Base-by-base conservation (phyloP, 2,329 filamentous ascomycete genomes). In the Ceratocystis variospora region DNA sequence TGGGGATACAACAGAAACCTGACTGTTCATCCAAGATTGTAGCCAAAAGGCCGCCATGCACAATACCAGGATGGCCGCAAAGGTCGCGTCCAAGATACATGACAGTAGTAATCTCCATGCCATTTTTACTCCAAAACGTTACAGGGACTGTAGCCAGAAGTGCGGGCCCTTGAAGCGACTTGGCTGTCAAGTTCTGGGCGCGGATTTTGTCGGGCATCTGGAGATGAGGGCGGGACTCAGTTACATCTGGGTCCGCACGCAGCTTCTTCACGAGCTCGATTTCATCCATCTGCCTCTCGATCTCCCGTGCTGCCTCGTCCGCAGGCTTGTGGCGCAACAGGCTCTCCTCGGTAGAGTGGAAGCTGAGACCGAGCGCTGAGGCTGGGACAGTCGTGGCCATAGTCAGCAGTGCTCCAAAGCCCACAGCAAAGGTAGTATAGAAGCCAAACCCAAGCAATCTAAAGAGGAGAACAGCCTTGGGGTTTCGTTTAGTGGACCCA, bases 11-110 rank as follows among this genome's bases (percentile, higher is more conserved):
- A 75, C 90, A 95, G 65, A 90, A 81, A 37, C 89, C 93, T 45
- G 97, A 78, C 0, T 90, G 90, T 75, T 97, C 93, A 73, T 97
- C 93, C 65, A 97, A 78, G 74, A 97, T 81, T 8, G 93, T 97
- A 15, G 93, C 93, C 66, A 97, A 78, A 69, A 96, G 78, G 0
- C 93, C 93, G 62, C 93, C 93, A 74, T 97, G 94, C 5, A 96
- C 83, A 69, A 97, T 90, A 2, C 89, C 90, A 3, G 90, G 89
- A 74, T 97, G 92, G 1, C 93, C 93, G 73, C 90, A 96, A 50
- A 97, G 78, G 71, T 89, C 86, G 1, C 81, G 77, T 1, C 93
- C 93, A 0, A 96, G 25, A 33, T 66, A 92, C 64, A 86, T 81
- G 53, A 97, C 81, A 15, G 85, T 83, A 5, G 92, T 84, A 65